Conservation (phyloP, 345 rosid species). For the Citrus sp. region DNA sequence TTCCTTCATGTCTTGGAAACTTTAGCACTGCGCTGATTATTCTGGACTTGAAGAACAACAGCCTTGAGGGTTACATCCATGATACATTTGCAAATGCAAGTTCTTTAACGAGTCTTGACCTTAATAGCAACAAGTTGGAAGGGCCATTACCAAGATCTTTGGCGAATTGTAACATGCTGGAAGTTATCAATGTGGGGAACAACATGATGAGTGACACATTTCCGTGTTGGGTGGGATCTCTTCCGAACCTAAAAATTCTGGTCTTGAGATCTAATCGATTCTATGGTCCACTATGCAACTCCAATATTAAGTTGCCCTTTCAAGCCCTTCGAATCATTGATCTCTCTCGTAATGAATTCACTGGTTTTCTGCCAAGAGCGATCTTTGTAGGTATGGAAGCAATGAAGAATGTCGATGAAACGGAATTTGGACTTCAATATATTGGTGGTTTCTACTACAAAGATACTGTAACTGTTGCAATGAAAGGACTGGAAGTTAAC, state of each 20-base stretch:
- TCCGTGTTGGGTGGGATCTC: slow-evolving; percentile 13
- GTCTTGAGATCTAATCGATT: too few species aligned
- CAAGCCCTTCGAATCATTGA: too few species aligned
- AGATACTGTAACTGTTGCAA: not conserved
- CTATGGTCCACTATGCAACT: too few species aligned
- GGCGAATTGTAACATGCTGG: slow-evolving; percentile 7
- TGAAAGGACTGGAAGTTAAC: not conserved
- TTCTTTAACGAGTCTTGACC: not conserved
- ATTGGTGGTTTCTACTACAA: not conserved
- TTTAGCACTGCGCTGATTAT: too few species aligned
- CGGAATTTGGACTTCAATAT: not conserved
- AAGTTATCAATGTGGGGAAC: not conserved
- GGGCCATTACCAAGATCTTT: slow-evolving; percentile 19
- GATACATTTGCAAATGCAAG: not conserved
- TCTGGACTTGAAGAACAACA: too few species aligned
- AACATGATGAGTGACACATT: slow-evolving; percentile 21
- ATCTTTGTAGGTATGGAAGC: too few species aligned
- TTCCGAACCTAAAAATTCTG: not conserved
- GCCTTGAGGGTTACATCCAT: too few species aligned
- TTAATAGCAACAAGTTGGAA: slow-evolving; percentile 16
- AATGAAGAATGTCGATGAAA: too few species aligned
- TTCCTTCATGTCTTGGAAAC: too few species aligned
- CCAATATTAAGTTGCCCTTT: too few species aligned
- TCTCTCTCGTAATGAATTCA: too few species aligned
- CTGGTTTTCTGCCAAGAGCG: too few species aligned